These are phyloP conservation scores for Lactarius vividus DNA, from an alignment of 768 basidiomycete genomes.

Conservation along the genomic window DNA sequence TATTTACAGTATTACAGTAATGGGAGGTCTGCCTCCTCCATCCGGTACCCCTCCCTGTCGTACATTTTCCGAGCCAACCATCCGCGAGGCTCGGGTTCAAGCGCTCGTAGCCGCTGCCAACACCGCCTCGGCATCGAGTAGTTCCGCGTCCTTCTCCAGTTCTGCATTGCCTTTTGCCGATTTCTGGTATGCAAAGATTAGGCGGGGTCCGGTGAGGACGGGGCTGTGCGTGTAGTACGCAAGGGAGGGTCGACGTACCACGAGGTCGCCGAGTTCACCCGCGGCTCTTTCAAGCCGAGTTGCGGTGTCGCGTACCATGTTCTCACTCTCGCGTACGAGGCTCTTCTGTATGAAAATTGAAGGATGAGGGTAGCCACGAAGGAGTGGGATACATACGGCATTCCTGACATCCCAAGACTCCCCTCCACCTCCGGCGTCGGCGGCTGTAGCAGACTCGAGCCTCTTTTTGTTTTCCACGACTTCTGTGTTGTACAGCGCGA, in stretches of 20 bases:
- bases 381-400: constrained; percentile 46
- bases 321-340: constrained; percentile 66
- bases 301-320: constrained; percentile 72
- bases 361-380: background rate
- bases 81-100: background rate
- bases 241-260: constrained; percentile 49
- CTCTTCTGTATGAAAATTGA: background rate
- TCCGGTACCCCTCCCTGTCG: background rate
- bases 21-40: background rate
- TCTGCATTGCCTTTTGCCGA: constrained; percentile 44
- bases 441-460: constrained; percentile 59
- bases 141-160: constrained; percentile 36
- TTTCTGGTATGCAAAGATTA: constrained; percentile 34
- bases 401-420: constrained; percentile 79
- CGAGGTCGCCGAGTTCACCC: constrained; percentile 59
- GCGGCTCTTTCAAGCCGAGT: constrained; percentile 59
- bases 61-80: background rate
- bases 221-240: background rate
- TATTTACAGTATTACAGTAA: background rate
- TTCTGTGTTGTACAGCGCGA: constrained; percentile 63
- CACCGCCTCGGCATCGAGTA: constrained; percentile 51
- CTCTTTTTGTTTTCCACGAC: constrained; percentile 53
- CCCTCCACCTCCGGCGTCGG: constrained; percentile 35
- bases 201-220: background rate
- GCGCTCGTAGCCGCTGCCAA: constrained; percentile 42